phyloP scores from a whole-genome alignment of 805 yeast species.

The Debaryomyces hansenii region DNA sequence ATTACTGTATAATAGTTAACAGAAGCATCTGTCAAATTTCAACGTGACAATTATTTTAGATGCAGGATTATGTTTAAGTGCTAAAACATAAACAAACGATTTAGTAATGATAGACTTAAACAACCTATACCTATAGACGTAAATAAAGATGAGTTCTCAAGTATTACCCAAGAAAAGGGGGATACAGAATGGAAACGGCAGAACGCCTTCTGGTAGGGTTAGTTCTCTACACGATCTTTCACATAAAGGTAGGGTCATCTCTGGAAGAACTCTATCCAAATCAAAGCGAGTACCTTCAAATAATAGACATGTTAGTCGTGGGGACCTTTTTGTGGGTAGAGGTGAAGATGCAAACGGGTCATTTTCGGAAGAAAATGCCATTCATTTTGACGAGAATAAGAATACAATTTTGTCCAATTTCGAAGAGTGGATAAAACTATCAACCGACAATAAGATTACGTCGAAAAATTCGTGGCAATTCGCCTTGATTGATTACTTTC shows the following conservation, averaged over 20 bases:
- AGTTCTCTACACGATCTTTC: constrained; percentile 27
- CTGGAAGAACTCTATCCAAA: constrained; percentile 20
- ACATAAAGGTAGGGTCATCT: constrained; percentile 27
- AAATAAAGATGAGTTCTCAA: constrained; percentile 10
- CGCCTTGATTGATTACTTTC: constrained; percentile 88
- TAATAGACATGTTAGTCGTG: constrained; percentile 15
- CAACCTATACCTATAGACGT: not conserved
- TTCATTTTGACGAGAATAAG: constrained; percentile 42
- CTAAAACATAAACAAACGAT: not conserved
- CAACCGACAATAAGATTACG: constrained; percentile 61
- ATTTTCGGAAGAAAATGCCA: constrained; percentile 37
- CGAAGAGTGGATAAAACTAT: constrained; percentile 51
- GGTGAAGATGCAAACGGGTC: constrained; percentile 17
- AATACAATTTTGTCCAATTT: constrained; percentile 44
- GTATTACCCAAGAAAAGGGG: constrained; percentile 27
- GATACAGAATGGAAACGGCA: constrained; percentile 1
- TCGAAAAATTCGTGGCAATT: constrained; percentile 86
- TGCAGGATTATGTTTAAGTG: not conserved
- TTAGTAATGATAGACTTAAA: not conserved
- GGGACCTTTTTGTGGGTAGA: constrained; percentile 13
- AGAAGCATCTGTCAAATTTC: not conserved
- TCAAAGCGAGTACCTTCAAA: constrained; percentile 13
- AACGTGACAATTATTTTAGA: not conserved
- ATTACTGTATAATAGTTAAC: not conserved
- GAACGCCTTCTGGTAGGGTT: constrained; percentile 12